phyloP scores from a whole-genome alignment of 805 yeast genomes.

The Ogataea pini region DNA sequence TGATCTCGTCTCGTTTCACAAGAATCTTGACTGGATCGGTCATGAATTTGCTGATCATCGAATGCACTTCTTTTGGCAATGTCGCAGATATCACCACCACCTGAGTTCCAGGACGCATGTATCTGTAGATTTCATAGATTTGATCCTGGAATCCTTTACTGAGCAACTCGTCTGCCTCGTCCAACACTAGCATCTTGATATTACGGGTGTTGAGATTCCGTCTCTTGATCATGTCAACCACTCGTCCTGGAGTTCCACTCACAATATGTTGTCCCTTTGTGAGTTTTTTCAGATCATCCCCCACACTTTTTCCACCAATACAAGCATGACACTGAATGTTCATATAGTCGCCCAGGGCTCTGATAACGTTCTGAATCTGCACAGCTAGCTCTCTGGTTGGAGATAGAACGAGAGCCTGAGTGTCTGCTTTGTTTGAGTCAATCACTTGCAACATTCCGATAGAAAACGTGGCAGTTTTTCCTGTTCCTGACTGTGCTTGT shows the following conservation, averaged over 20 bases:
- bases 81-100: constrained; percentile 96
- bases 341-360: constrained; percentile 88
- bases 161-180: constrained; percentile 98
- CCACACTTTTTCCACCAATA: constrained; percentile 93
- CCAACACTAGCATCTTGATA: constrained; percentile 91
- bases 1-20: constrained; percentile 93
- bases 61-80: constrained; percentile 88
- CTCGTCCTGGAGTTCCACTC: constrained; percentile 99
- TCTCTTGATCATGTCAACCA: constrained; percentile 92
- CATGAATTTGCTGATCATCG: constrained; percentile 91
- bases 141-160: constrained; percentile 93
- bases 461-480: constrained; percentile 86
- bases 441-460: constrained; percentile 62
- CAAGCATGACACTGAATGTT: constrained; percentile 92
- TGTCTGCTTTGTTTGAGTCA: constrained; percentile 68
- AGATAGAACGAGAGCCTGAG: constrained; percentile 92
- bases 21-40: constrained; percentile 90
- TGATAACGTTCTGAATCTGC: constrained; percentile 92
- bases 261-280: constrained; percentile 88
- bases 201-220: constrained; percentile 77
- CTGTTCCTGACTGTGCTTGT: constrained; percentile 89
- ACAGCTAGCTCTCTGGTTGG: constrained; percentile 98
- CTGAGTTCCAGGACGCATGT: constrained; percentile 86
- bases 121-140: constrained; percentile 88
- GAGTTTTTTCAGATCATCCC: constrained; percentile 84